A percentile compares a stretch with the other conserved stretches of the same genome.
These are phyloP conservation scores for Dentipellis fragilis DNA, from an alignment of 768 basidiomycete genomes.

Conservation along the genomic window DNA sequence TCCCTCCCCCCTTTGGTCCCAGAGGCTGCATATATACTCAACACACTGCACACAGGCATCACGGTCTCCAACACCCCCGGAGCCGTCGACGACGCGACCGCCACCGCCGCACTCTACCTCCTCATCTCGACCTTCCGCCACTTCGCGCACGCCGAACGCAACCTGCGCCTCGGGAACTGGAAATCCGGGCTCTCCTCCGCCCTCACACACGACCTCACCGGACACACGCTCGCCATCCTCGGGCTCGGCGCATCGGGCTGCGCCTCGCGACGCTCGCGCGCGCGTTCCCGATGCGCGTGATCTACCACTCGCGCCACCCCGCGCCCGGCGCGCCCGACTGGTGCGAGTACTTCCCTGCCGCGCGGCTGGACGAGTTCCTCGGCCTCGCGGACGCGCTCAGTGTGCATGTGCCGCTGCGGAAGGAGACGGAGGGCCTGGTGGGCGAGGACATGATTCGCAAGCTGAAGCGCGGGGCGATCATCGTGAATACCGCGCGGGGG, in stretches of 20 bases:
- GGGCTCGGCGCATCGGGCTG: conserved; percentile 68
- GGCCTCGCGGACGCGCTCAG: conserved; percentile 72
- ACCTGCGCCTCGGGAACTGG: conserved; percentile 48
- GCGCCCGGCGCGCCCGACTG: conserved; percentile 53
- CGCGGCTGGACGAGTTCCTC: conserved; percentile 53
- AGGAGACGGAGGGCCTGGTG: conserved; percentile 65
- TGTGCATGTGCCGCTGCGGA: conserved; percentile 72
- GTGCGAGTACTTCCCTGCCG: conserved; percentile 63
- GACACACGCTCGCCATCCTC: conserved; percentile 61
- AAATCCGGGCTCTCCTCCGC: conserved; percentile 40
- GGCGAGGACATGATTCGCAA: conserved; percentile 66
- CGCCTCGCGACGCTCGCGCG: conserved; percentile 62
- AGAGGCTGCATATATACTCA: too few relatives aligned
- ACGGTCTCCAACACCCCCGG: conserved; percentile 81
- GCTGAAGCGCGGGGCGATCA: conserved; percentile 67
- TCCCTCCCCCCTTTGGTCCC: too few relatives aligned
- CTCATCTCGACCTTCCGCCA: conserved; percentile 70
- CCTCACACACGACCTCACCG: conserved; percentile 52
- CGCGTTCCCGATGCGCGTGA: conserved; percentile 81
- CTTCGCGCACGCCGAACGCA: conserved; percentile 53
- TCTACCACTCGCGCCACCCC: conserved; percentile 66
- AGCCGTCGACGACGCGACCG: conserved; percentile 86
- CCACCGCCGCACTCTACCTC: conserved; percentile 80
- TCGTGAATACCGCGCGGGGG: conserved; percentile 87
- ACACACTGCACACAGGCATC: conserved; percentile 39